phyloP scores from a whole-genome alignment of 257 asterid species.

The Plectranthus barbatus region DNA sequence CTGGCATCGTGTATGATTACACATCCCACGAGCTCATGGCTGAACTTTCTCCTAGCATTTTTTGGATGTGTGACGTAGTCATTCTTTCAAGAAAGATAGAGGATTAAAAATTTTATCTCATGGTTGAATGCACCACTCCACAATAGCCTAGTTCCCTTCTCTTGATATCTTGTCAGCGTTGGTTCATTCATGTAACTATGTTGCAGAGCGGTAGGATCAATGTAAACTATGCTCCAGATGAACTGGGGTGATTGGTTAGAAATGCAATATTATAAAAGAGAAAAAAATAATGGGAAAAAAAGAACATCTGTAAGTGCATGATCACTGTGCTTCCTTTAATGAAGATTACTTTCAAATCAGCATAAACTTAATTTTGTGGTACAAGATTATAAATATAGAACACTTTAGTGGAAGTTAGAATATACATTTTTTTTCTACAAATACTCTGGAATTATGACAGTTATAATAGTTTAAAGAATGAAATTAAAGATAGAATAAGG shows the following conservation, averaged over 20 bases:
- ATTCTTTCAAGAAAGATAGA: background rate
- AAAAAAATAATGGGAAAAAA: background rate
- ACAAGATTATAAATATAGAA: background rate
- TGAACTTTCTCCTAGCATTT: background rate
- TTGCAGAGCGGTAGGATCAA: background rate
- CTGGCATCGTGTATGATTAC: background rate
- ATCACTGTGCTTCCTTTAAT: background rate
- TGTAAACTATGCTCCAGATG: background rate
- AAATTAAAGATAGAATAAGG: background rate
- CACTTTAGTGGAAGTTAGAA: background rate
- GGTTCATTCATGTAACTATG: background rate
- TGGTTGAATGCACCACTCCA: background rate
- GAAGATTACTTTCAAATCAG: background rate
- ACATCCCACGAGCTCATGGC: background rate
- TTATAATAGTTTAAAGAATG: too few species aligned
- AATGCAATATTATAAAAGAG: background rate
- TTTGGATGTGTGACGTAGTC: background rate
- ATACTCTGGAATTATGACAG: background rate
- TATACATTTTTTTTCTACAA: background rate
- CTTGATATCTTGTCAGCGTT: background rate
- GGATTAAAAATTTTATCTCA: background rate
- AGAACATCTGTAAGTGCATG: background rate
- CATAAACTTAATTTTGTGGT: background rate
- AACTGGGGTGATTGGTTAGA: background rate
- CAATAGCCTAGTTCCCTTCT: background rate